These are phyloP conservation scores for Chenopodium album DNA, from an alignment of 148 eudicot species.

Conservation along the genomic window DNA sequence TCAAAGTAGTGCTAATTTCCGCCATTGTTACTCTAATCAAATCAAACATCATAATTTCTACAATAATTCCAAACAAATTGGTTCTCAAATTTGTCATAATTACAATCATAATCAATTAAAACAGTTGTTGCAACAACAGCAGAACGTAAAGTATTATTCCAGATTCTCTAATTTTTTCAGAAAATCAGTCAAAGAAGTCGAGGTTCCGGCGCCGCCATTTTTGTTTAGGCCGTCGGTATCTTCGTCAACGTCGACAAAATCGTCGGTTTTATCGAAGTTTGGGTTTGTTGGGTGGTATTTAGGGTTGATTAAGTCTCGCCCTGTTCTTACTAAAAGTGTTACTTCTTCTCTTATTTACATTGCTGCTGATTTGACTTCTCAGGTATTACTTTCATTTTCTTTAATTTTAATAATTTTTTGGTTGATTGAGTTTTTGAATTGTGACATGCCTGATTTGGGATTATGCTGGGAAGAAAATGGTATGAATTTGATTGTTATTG, in stretches of 20 bases:
- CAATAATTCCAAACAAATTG: background rate
- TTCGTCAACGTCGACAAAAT: conserved; percentile 17
- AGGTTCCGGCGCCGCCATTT: conserved; percentile 27
- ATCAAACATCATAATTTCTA: background rate
- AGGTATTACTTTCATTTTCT: conserved; percentile 38
- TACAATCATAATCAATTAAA: background rate
- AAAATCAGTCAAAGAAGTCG: conserved; percentile 28
- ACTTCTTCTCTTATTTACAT: conserved; percentile 69
- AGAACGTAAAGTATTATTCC: conserved; percentile 8
- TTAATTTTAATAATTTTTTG: background rate
- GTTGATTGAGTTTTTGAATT: background rate
- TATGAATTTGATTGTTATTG: background rate
- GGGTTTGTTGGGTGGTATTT: conserved; percentile 80
- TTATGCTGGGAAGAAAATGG: background rate
- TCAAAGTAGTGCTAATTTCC: background rate
- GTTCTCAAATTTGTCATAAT: background rate
- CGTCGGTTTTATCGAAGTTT: conserved; percentile 9
- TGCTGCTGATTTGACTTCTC: conserved; percentile 87
- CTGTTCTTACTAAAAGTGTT: conserved; percentile 72
- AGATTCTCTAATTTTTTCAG: conserved; percentile 30
- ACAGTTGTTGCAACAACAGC: background rate
- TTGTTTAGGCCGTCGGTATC: conserved; percentile 4
- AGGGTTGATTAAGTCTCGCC: conserved; percentile 67
- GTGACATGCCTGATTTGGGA: background rate
- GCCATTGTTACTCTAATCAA: conserved; percentile 8